phyloP scores from a whole-genome alignment of 2,329 filamentous ascomycete genomes.

The Amauroascus niger region DNA sequence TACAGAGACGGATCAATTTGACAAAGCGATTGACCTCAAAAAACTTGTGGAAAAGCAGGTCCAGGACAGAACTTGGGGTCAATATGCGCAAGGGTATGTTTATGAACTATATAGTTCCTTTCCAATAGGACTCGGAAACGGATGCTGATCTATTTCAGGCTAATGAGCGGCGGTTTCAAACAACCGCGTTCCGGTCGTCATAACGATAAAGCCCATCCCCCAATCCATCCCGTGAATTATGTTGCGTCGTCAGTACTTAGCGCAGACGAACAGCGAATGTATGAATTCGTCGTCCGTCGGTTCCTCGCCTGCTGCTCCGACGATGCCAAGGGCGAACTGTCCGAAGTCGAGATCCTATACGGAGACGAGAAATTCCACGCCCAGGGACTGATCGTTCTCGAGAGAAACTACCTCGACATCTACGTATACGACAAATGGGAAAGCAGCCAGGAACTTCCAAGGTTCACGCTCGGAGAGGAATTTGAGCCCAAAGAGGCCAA shows the following conservation, averaged over 20 bases:
- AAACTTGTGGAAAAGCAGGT: conserved; percentile 75
- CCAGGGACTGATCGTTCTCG: conserved; percentile 72
- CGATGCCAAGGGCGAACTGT: conserved; percentile 78
- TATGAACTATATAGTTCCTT: neutral
- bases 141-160: conserved; percentile 25
- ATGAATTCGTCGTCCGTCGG: conserved; percentile 83
- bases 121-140: too few relatives aligned
- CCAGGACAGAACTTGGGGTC: conserved; percentile 65
- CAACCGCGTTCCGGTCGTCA: conserved; percentile 73
- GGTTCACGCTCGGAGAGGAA: conserved; percentile 65
- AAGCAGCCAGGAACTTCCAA: conserved; percentile 70
- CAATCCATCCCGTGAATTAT: conserved; percentile 91
- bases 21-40: conserved; percentile 74
- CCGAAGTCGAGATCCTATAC: conserved; percentile 74
- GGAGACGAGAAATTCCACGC: conserved; percentile 74
- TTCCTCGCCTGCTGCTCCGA: conserved; percentile 95
- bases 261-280: conserved; percentile 63
- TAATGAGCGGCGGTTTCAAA: conserved; percentile 66
- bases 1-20: conserved; percentile 94
- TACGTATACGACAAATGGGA: conserved; percentile 97
- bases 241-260: conserved; percentile 53
- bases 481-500: conserved; percentile 84
- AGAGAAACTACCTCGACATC: conserved; percentile 88
- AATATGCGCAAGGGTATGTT: conserved; percentile 57
- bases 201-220: conserved; percentile 94